These are phyloP conservation scores for Pichia pseudocactophila DNA, from an alignment of 805 yeast species.

Conservation along the genomic window DNA sequence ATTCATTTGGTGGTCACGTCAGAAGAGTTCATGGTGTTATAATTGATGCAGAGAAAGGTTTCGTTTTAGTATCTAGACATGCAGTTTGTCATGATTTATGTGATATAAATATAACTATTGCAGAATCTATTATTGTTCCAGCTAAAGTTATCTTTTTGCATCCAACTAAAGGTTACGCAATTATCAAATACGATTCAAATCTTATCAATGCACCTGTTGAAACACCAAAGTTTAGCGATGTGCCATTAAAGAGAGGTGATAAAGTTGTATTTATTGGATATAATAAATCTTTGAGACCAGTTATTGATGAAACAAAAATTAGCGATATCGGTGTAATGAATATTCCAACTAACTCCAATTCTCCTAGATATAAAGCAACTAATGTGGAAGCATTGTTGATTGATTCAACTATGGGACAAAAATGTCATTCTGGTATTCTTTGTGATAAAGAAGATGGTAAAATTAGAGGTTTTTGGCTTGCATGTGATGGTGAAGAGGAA, in stretches of 20 bases:
- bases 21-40: slow-evolving; percentile 69
- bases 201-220: slow-evolving; percentile 62
- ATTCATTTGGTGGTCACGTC: slow-evolving; percentile 58
- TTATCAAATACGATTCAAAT: slow-evolving; percentile 72
- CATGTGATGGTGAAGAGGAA: slow-evolving; percentile 68
- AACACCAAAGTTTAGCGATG: slow-evolving; percentile 53
- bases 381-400: slow-evolving; percentile 70
- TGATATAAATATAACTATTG: slow-evolving; percentile 70
- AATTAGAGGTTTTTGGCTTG: slow-evolving; percentile 77
- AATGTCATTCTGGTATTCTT: slow-evolving; percentile 68
- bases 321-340: slow-evolving; percentile 69
- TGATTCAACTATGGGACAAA: slow-evolving; percentile 63
- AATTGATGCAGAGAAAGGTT: slow-evolving; percentile 72
- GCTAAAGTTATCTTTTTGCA: slow-evolving; percentile 77
- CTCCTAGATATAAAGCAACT: slow-evolving; percentile 81
- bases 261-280: slow-evolving; percentile 73
- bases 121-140: slow-evolving; percentile 76
- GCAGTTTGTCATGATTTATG: slow-evolving; percentile 75
- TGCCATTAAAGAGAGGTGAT: slow-evolving; percentile 65
- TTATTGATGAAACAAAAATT: slow-evolving; percentile 66
- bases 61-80: slow-evolving; percentile 67
- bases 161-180: slow-evolving; percentile 80
- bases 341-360: slow-evolving; percentile 55
- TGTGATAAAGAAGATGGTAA: slow-evolving; percentile 64
- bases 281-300: slow-evolving; percentile 58